phyloP scores from a whole-genome alignment of 441 rosid genomes.

The Erodium chrysanthum region DNA sequence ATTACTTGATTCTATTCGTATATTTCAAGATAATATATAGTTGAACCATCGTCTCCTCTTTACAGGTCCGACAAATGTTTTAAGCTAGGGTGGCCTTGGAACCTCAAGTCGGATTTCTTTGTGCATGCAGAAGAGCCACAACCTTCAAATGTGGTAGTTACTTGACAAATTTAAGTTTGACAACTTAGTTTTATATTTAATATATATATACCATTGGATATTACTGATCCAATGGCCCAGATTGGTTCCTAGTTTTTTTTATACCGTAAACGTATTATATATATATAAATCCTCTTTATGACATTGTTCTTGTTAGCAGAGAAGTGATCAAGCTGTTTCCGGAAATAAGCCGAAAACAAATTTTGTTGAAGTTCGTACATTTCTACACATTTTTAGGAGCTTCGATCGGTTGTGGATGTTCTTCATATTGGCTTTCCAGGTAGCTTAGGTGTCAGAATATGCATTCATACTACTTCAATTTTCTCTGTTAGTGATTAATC shows the following conservation, averaged over 20 bases:
- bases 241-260: too few species aligned
- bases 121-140: neutral
- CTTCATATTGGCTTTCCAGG: conserved; percentile 82
- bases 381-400: neutral
- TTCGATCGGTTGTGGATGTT: conserved; percentile 90
- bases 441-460: conserved; percentile 23
- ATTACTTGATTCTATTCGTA: neutral
- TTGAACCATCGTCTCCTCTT: neutral
- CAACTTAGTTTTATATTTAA: too few species aligned
- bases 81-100: neutral
- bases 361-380: neutral
- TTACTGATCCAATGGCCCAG: too few species aligned
- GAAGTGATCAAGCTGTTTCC: neutral
- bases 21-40: neutral
- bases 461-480: conserved; percentile 17
- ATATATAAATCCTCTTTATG: conserved; percentile 19
- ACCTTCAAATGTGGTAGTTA: neutral
- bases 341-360: neutral
- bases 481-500: conserved; percentile 13
- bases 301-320: neutral
- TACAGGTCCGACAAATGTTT: neutral
- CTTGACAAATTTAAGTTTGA: too few species aligned
- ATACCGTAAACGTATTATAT: too few species aligned
- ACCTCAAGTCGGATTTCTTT: neutral
- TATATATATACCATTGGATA: too few species aligned